Evolutionary conservation across 148 eudicot species (phyloP), one percentile per base, ranked within the genome.

Genomic region (Cornus controversa): DNA sequence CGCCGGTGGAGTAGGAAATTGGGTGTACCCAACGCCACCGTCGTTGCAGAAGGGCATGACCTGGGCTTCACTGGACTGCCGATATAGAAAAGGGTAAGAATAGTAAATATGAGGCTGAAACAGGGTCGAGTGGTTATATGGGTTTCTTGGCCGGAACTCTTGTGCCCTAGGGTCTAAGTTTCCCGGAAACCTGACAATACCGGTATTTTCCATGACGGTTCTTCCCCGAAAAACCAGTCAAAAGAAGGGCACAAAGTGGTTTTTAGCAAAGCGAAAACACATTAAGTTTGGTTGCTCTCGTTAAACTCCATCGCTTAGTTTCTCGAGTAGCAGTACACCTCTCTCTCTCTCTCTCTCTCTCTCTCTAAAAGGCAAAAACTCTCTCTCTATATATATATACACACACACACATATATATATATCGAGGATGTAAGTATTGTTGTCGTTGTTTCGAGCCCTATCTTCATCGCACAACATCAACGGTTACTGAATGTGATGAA

Each of bases 151-250:
- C 18, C 83, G 81, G 84, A 87, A 91, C 80, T 89, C 92, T 34
- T 78, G 84, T 22, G 94, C 94, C 6, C 67, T 67, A 0, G 94
- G 94, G 84, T 91, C 88, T 27, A 89, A 79, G 76, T 76, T 40
- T 5, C 81, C 82, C 71, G 80, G 72, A 76, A 71, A 75, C 11
- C 75, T 71, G 7, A 64, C 80, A 27, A 81, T 75, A 65, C 78
- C 85, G 72, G 82, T 69, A 40, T 81, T 84, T 8, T 70, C 78
- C 89, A 86, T 86, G 29, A 73, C 57, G 34, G 25, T 31, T 36
- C 53, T 34, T 8, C 24, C 25, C 50, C 71, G 53, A 53, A 18
- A n/a, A 69, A 69, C 26, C 71, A n/a, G 50, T 40, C 45, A 40
- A 40, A 31, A 5, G 50, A 37, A 34, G 42, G 10, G 64, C 7